Evolutionary conservation across 306 rosid species (phyloP).

Genomic region (Lathyrus aphaca): DNA sequence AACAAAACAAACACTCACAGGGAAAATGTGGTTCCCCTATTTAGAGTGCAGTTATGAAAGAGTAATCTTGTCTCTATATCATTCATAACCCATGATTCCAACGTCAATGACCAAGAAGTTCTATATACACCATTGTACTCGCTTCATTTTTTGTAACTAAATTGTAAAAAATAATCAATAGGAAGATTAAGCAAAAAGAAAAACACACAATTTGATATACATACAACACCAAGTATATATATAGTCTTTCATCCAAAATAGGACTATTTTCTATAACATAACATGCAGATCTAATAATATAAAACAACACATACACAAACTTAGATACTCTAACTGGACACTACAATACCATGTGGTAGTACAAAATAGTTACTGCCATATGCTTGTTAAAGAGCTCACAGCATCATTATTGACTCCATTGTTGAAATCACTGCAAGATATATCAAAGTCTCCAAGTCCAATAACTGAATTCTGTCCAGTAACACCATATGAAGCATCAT

Average conservation of each 20-base stretch:
- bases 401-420: slow-evolving; percentile 53
- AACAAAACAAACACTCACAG: background rate
- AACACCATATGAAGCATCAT: slow-evolving; percentile 51
- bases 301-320: background rate
- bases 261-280: background rate
- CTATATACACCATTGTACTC: background rate
- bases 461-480: slow-evolving; percentile 50
- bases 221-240: slow-evolving; percentile 8
- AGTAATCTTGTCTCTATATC: background rate
- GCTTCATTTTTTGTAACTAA: slow-evolving; percentile 1
- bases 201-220: slow-evolving; percentile 17
- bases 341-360: background rate
- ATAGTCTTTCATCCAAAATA: slow-evolving; percentile 12
- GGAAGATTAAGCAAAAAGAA: background rate
- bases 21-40: background rate
- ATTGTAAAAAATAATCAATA: background rate
- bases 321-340: slow-evolving; percentile 2
- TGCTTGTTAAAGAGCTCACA: slow-evolving; percentile 50
- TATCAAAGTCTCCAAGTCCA: slow-evolving; percentile 50
- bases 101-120: no score
- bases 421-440: slow-evolving; percentile 43
- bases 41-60: background rate
- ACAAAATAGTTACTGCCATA: slow-evolving; percentile 40
- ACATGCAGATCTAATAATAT: slow-evolving; percentile 27
- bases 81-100: background rate